A percentile compares a stretch with the other conserved stretches of the same genome.
phyloP scores from a whole-genome alignment of 495 filamentous ascomycete species.

The Stereocaulon alpinum region DNA sequence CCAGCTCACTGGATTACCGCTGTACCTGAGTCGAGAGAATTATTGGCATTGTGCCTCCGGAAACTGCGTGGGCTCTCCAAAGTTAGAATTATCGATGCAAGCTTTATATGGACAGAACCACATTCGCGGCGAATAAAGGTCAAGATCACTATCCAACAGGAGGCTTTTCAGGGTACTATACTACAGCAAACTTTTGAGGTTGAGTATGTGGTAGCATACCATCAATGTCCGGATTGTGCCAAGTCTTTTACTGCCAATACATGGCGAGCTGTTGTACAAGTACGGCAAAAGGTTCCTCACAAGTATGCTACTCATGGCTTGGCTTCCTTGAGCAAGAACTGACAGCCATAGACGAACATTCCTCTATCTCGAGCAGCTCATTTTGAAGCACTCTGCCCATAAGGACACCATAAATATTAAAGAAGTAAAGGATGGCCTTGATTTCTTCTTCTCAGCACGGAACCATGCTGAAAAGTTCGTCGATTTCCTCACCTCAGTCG shows the following conservation, averaged over 20 bases:
- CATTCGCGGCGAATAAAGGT: slow-evolving; percentile 84
- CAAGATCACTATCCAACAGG: slow-evolving; percentile 84
- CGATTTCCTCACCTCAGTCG: slow-evolving; percentile 75
- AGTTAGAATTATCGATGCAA: slow-evolving; percentile 86
- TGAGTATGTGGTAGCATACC: slow-evolving; percentile 74
- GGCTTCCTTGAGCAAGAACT: background rate
- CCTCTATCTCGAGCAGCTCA: slow-evolving; percentile 90
- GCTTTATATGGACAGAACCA: slow-evolving; percentile 97
- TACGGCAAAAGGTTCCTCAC: slow-evolving; percentile 93
- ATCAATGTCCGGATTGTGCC: slow-evolving; percentile 84
- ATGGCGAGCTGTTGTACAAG: slow-evolving; percentile 77
- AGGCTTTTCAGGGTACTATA: slow-evolving; percentile 61
- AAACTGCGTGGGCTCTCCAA: slow-evolving; percentile 71
- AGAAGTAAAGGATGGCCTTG: slow-evolving; percentile 83
- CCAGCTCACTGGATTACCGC: slow-evolving; percentile 78
- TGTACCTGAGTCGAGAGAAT: slow-evolving; percentile 71
- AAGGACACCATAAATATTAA: slow-evolving; percentile 94
- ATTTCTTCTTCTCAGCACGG: slow-evolving; percentile 82
- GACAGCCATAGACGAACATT: slow-evolving; percentile 55
- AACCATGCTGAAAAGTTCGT: slow-evolving; percentile 92
- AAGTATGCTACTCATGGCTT: slow-evolving; percentile 36
- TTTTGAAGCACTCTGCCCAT: slow-evolving; percentile 87
- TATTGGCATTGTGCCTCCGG: slow-evolving; percentile 79
- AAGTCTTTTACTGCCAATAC: slow-evolving; percentile 95
- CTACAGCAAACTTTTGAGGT: slow-evolving; percentile 94